Base-by-base conservation (phyloP, 1,139 yeast species). In the Protomyces gravidus region DNA sequence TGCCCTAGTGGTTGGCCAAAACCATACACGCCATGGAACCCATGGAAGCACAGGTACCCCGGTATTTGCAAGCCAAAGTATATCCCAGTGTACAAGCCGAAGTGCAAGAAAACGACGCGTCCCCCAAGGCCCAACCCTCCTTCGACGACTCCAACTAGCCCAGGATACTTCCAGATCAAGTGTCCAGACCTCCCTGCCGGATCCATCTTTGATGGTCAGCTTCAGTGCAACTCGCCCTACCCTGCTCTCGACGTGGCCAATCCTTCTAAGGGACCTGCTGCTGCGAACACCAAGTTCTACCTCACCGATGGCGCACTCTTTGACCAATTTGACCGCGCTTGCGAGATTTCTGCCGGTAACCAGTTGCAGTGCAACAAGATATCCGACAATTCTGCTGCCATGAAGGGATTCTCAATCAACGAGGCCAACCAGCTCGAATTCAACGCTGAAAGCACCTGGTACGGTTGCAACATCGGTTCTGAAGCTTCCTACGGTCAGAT, bases 211-310 rank as follows among this genome's bases (percentile, higher is more conserved):
- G 25, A 36, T 17, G 42, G 42, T n/a, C 42, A 36, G 23, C 21
- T 36, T 23, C 42, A 36, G 42, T 36, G 42, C 42, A 36, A 36
- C 42, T 36, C 42, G 42, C 42, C 42, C 21, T 36, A 36, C 42
- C 42, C 42, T n/a, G 42, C 42, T 23, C 15, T 36, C 19, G 42
- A 36, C 21, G 42, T 17, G 13, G 42, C 21, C 42, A 36, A n/a
- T 13, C 42, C 42, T 9, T n/a, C 21, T 13, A 36, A 36, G 5
- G 42, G 42, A n/a, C 42, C 42, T 5, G 42, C 42, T 4, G 19
- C 21, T 36, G 19, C 21, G 11, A 15, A 36, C 23, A 36, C 42
- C 42, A 36, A 36, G 42, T 36, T 36, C 42, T 36, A 36, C 42
- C 42, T 36, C 42, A 36, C 42, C 1, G 19, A 36, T 2, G 42